Evolutionary conservation across 306 rosid genomes (phyloP).

Genomic region (Morella rubra): DNA sequence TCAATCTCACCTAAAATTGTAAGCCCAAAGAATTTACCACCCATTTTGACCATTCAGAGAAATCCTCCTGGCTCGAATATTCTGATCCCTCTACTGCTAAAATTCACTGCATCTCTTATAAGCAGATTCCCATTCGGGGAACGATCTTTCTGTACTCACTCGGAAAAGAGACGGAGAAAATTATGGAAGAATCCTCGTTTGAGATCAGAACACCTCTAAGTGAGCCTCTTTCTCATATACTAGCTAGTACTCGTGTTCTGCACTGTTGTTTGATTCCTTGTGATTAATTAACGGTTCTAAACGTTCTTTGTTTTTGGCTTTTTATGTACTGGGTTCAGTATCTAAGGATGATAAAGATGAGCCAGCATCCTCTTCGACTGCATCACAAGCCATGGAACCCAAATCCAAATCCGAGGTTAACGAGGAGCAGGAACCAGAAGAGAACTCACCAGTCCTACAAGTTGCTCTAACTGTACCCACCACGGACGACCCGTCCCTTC

Average conservation of each 20-base stretch:
- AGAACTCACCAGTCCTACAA: conserved; percentile 70
- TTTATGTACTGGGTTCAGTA: conserved; percentile 4
- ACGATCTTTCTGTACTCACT: background rate
- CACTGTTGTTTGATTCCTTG: background rate
- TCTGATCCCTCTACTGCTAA: background rate
- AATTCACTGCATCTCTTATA: background rate
- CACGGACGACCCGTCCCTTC: conserved; percentile 67
- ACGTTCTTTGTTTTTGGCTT: background rate
- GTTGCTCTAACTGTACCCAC: conserved; percentile 84
- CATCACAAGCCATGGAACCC: conserved; percentile 2
- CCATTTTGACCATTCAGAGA: background rate
- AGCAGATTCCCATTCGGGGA: background rate
- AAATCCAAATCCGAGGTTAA: background rate
- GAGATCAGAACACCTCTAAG: conserved; percentile 35
- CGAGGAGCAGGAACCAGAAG: conserved; percentile 26
- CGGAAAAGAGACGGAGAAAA: background rate
- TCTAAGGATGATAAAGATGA: conserved; percentile 12
- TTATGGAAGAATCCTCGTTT: conserved; percentile 27
- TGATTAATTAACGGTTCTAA: background rate
- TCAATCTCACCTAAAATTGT: background rate
- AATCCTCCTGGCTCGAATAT: background rate
- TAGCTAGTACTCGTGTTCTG: background rate
- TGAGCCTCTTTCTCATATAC: background rate
- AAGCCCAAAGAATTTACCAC: background rate
- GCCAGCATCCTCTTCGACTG: background rate